Evolutionary conservation across 148 eudicot species (phyloP).

Genomic region (Salicornia ramosissima): DNA sequence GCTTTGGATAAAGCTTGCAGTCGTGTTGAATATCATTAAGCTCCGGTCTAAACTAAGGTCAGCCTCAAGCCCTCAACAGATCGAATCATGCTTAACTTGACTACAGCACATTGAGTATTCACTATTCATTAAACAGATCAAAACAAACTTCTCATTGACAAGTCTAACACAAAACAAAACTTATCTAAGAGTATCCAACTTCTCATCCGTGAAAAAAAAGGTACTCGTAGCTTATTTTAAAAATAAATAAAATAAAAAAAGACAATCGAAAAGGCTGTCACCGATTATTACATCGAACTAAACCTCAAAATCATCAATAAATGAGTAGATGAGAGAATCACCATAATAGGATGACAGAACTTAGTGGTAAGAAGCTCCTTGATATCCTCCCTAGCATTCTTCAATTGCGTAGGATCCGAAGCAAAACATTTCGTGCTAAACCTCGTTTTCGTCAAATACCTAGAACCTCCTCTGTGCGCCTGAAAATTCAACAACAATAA

Average conservation of each 20-base stretch:
- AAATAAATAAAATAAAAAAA: not conserved
- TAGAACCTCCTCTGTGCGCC: constrained; percentile 22
- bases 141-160: not conserved
- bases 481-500: not conserved
- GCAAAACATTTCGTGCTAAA: constrained; percentile 48
- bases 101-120: not conserved
- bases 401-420: constrained; percentile 55
- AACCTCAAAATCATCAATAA: not conserved
- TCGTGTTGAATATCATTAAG: not conserved
- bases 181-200: not conserved
- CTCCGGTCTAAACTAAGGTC: not conserved
- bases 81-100: not conserved
- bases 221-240: too few relatives aligned
- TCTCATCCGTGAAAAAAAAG: not conserved
- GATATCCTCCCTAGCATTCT: constrained; percentile 62
- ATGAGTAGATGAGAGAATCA: not conserved
- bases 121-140: not conserved
- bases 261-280: not conserved
- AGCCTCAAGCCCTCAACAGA: too few relatives aligned
- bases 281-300: not conserved
- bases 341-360: constrained; percentile 74
- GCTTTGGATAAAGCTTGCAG: not conserved
- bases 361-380: constrained; percentile 47
- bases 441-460: constrained; percentile 22
- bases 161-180: not conserved